A percentile compares a stretch with the other conserved stretches of the same genome.
Evolutionary conservation across 306 rosid species (phyloP).

Genomic region (Lupinus albus): DNA sequence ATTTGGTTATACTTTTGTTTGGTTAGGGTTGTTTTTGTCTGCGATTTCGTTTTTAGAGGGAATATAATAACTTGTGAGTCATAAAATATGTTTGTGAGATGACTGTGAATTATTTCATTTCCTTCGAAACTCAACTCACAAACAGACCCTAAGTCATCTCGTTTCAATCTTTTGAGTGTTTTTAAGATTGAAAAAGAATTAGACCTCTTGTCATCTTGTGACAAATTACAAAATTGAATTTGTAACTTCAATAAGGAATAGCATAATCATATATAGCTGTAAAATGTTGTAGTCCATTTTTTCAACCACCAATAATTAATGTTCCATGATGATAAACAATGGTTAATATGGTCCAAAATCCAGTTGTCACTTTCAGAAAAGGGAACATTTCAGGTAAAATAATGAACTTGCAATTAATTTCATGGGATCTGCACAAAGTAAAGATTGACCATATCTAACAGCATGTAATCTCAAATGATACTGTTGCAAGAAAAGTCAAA

Average conservation of each 20-base stretch:
- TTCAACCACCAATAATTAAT: conserved; percentile 40
- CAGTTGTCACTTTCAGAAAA: conserved; percentile 46
- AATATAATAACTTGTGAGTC: no score
- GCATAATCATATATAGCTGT: conserved; percentile 32
- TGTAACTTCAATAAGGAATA: conserved; percentile 21
- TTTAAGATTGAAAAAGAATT: background rate
- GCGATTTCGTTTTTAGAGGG: no score
- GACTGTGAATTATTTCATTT: no score
- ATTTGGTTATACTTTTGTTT: background rate
- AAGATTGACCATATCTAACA: conserved; percentile 46
- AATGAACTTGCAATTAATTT: conserved; percentile 37
- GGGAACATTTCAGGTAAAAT: conserved; percentile 42
- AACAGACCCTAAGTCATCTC: no score
- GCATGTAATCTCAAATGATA: conserved; percentile 48
- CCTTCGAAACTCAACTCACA: no score
- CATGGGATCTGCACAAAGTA: conserved; percentile 28
- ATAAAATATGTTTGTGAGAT: no score
- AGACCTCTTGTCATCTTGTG: conserved; percentile 13
- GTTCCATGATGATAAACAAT: conserved; percentile 37
- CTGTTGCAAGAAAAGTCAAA: conserved; percentile 47
- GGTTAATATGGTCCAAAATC: conserved; percentile 41
- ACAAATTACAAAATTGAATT: conserved; percentile 3
- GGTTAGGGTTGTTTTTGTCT: no score
- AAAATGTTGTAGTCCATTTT: conserved; percentile 36
- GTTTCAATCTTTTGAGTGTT: conserved; percentile 4